Base-by-base conservation (phyloP, 2,329 filamentous ascomycete genomes). In the Hypoxylon sp. region DNA sequence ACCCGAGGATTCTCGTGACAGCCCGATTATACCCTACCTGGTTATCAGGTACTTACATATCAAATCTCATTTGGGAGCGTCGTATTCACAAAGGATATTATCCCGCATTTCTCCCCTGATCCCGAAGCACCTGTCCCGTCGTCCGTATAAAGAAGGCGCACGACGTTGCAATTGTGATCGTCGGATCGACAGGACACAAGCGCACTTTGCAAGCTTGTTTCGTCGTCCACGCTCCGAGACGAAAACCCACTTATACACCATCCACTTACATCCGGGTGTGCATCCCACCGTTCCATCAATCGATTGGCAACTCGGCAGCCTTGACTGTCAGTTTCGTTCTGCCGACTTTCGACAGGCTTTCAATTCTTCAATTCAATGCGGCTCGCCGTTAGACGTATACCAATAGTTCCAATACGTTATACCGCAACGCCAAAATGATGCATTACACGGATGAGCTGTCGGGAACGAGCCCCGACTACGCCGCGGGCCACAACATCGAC, bases 401-500 rank as follows among this genome's bases (percentile, higher is more conserved):
- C 68, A 51, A 43, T 51, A 46, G 2, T 50, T 55, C 52, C 43
- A 67, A 65, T 38, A 60, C 57, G 41, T 53, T 60, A 28, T 56
- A 60, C 48, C 51, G 21, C 45, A 21, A 61, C 56, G 55, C 48
- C 55, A 67, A 59, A 25, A 56, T 56, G 34, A 70, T 69, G 63
- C 23, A 72, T 55, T 61, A 56, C 63, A 30, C 58, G 41, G 57
- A 69, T 49, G 64, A 71, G 25, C 45, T 66, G 21, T 67, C 63
- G 69, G 64, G 55, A 13, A 32, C 60, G 25, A 56, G 55, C 34
- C 51, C 56, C 30, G 65, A 70, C 34, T 49, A 55, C 43, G 46
- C 60, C 19, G 70, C 70, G 60, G 70, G 74, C 58, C 79, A 81
- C 67, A 79, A 79, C 73, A 82, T 82, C 69, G 81, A 81, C 70